Evolutionary conservation across 2,329 filamentous ascomycete genomes (phyloP).

Genomic region (Colletotrichum phormii): DNA sequence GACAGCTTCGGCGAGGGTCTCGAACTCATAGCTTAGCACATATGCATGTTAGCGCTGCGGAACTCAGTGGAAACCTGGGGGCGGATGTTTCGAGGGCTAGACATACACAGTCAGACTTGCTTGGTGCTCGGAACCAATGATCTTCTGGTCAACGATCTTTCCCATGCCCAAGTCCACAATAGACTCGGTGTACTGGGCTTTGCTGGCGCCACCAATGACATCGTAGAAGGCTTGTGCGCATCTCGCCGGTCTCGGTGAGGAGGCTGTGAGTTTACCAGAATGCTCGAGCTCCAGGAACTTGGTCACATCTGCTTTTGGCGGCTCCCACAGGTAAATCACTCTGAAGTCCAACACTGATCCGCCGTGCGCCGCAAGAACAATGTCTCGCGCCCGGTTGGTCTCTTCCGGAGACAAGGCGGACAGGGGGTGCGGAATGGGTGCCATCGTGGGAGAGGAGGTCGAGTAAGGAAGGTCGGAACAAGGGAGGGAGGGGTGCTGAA

Average conservation of each 20-base stretch:
- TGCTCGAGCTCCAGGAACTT: constrained; percentile 56
- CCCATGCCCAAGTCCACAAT: constrained; percentile 46
- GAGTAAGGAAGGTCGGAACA: constrained; percentile 14
- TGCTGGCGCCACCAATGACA: constrained; percentile 43
- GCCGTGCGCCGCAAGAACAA: constrained; percentile 45
- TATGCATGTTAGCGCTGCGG: background rate
- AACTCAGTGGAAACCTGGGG: background rate
- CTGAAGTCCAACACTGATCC: constrained; percentile 52
- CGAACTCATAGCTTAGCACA: constrained; percentile 46
- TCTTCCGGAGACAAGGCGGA: constrained; percentile 45
- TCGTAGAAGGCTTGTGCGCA: constrained; percentile 51
- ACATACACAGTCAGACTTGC: constrained; percentile 46
- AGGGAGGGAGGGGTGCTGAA: background rate
- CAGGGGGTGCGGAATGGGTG: constrained; percentile 45
- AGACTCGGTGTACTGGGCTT: constrained; percentile 48
- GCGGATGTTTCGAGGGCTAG: background rate
- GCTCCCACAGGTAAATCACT: constrained; percentile 58
- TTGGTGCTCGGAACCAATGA: constrained; percentile 45
- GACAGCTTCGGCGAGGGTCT: constrained; percentile 46
- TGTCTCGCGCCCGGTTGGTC: constrained; percentile 48
- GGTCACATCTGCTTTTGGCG: constrained; percentile 55
- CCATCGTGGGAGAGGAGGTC: constrained; percentile 27
- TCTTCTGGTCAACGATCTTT: constrained; percentile 41
- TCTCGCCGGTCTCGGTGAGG: constrained; percentile 46
- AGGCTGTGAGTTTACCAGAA: constrained; percentile 41